These are phyloP conservation scores for Claviceps sp. DNA, from an alignment of 2,329 filamentous ascomycete genomes.

Conservation along the genomic window DNA sequence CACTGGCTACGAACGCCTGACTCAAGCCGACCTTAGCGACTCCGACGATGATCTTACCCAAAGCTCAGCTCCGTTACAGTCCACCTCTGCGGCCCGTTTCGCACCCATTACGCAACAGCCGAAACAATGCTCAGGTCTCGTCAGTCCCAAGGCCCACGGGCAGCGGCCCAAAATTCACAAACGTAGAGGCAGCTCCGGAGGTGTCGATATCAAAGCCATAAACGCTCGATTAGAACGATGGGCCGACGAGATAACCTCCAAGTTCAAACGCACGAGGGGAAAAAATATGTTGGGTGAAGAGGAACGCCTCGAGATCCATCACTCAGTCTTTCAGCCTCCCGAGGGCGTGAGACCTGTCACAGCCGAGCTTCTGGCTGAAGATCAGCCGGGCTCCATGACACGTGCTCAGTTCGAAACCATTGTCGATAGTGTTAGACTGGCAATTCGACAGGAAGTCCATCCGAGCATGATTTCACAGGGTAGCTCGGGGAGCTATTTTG, in stretches of 20 bases:
- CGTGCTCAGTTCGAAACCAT: constrained; percentile 74
- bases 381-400: constrained; percentile 54
- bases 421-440: constrained; percentile 77
- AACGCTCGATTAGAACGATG: constrained; percentile 89
- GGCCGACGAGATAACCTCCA: constrained; percentile 95
- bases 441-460: constrained; percentile 83
- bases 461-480: constrained; percentile 94
- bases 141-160: constrained; percentile 32
- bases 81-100: constrained; percentile 47
- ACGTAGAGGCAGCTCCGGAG: constrained; percentile 57
- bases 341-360: constrained; percentile 74
- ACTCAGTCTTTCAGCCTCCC: constrained; percentile 90
- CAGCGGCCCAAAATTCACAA: constrained; percentile 29
- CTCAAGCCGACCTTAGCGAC: constrained; percentile 66
- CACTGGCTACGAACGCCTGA: constrained; percentile 74
- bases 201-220: constrained; percentile 95
- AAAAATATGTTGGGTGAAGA: constrained; percentile 63
- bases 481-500: constrained; percentile 97
- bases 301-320: constrained; percentile 85
- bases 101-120: constrained; percentile 50
- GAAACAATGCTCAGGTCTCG: constrained; percentile 45
- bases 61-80: constrained; percentile 42
- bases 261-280: constrained; percentile 77
- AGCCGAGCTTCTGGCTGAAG: constrained; percentile 55
- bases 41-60: constrained; percentile 50